Evolutionary conservation across 345 rosid genomes (phyloP), one percentile per base, ranked within the genome.

Genomic region (Ceriops decandra): DNA sequence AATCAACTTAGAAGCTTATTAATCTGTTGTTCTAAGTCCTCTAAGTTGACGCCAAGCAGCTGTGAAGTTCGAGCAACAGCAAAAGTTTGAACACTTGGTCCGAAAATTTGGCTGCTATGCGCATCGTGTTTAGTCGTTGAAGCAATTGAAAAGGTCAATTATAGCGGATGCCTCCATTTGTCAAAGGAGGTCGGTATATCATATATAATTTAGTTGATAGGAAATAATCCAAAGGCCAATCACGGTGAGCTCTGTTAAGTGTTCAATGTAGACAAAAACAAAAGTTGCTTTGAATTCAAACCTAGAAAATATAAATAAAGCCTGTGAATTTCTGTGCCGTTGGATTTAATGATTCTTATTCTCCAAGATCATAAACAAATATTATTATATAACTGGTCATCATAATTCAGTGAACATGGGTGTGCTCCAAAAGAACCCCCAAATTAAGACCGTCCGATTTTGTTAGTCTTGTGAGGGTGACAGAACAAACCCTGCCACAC

Each of bases 231-330:
- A 5, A 42, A 42, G 6, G 59, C 24, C 59, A 56, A 24, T 3
- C 6, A 7, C 19, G 11, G 31, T 56, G 59, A 21, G 59, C 59
- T 56, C 5, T n/a, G 10, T 42, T 15, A 42, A 11, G 24, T n/a
- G 61, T 54, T 54, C 36, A 33, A 33, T 1, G 36, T 33, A 7
- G 69, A 66, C 51, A 13, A 53, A 33, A 16, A 21, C 3, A 6
- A 28, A 24, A 19, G 7, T 26, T 10, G 57, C 57, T 58, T 67
- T 57, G 71, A 58, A 42, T 58, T 19, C 57, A 46, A 68, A 21
- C 13, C n/a, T 17, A 67, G 63, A 53, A 33, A 52, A 8, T 24
- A 0, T 42, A 11, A 42, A 13, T 13, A 42, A 42, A 42, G 17
- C 49, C 49, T 4, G 0, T 3, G 5, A 42, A 11, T 42, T 13